Evolutionary conservation across 2,329 filamentous ascomycete genomes (phyloP), one percentile per base, ranked within the genome.

Genomic region (Paradendryphiella salina): DNA sequence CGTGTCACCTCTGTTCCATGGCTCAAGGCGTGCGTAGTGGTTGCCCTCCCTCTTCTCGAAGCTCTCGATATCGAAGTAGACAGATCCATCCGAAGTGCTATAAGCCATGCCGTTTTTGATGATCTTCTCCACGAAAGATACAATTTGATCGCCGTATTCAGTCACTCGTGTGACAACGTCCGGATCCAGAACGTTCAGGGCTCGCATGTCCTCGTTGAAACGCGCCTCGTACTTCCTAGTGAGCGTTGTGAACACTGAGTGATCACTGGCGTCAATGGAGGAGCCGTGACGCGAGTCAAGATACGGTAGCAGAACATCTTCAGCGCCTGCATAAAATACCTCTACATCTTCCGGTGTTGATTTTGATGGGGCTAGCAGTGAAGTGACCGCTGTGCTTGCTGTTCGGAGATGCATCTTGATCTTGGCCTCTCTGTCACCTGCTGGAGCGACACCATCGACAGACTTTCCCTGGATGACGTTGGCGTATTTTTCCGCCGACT

Each of bases 11-110:
- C 87, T 82, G 71, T 88, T 94, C 77, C 91, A 90, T 0, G 93
- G 93, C 50, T 92, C 86, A 20, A 97, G 77, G 5, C 90, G 82
- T 3, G 92, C 90, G 69, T 97, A 97, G 2, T 85, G 83, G 70
- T 96, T 91, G 0, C 92, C 91, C 8, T 63, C 58, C 0, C 84
- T 85, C 60, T 85, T 84, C 70, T 96, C 91, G 66, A 96, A 97
- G 0, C 89, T 84, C 4, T 81, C 79, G 58, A 96, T 96, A 64
- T 96, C 93, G 57, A 96, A 97, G 74, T 96, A 96, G 0, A 97
- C 90, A 0, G 90, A 96, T 0, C 91, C 92, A 61, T 94, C 88
- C 0, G 78, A 73, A 0, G 82, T 83, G 28, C 75, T 77, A 66
- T 97, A 97, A 1, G 87, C 93, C 62, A 92, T 96, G 0, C 89